phyloP scores from a whole-genome alignment of 2,329 filamentous ascomycete genomes.

The Epichloe amarillans region DNA sequence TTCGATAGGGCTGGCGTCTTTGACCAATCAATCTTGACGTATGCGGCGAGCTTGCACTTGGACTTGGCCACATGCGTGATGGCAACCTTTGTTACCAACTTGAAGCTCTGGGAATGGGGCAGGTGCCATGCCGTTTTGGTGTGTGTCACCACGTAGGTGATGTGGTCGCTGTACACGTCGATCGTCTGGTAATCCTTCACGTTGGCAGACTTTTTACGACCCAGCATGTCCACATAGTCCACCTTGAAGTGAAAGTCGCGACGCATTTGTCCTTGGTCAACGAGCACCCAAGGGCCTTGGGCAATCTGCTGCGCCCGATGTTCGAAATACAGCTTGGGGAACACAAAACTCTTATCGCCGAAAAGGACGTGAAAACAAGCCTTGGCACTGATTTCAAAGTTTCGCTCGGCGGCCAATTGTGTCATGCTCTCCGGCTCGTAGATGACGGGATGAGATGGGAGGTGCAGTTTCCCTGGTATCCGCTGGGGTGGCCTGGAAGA shows the following conservation, averaged over 20 bases:
- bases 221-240: conserved; percentile 51
- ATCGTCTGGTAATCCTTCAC: conserved; percentile 78
- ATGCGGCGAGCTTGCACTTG: conserved; percentile 81
- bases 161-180: conserved; percentile 67
- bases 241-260: conserved; percentile 74
- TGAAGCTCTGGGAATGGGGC: conserved; percentile 66
- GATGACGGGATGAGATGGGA: conserved; percentile 67
- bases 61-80: conserved; percentile 90
- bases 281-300: conserved; percentile 71
- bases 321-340: conserved; percentile 81
- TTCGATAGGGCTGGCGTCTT: conserved; percentile 49
- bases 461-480: conserved; percentile 56
- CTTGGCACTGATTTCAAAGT: conserved; percentile 86
- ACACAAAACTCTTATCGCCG: conserved; percentile 89
- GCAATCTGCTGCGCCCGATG: conserved; percentile 65
- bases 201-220: conserved; percentile 43
- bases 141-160: conserved; percentile 52
- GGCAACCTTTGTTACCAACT: conserved; percentile 77
- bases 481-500: conserved; percentile 22
- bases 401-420: conserved; percentile 58
- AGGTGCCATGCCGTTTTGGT: conserved; percentile 66
- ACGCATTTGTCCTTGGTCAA: conserved; percentile 56
- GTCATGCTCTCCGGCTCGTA: conserved; percentile 79
- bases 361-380: conserved; percentile 93
- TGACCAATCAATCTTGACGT: conserved; percentile 78